phyloP scores from a whole-genome alignment of 768 basidiomycete genomes.

The Mycena crocata region DNA sequence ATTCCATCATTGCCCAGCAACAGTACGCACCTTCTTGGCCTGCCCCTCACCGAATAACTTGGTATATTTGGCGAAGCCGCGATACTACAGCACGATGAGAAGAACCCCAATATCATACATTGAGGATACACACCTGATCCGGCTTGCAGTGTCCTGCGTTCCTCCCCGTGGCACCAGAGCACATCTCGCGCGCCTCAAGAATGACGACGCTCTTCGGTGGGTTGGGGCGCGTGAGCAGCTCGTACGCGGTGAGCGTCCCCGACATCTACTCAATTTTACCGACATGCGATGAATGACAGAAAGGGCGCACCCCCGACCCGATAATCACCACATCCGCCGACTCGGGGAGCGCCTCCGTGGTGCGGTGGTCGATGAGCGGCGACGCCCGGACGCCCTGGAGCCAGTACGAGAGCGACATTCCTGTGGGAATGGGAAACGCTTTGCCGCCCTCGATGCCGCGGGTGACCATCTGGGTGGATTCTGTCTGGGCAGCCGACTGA shows the following conservation, averaged over 20 bases:
- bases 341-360: slow-evolving; percentile 30
- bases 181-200: slow-evolving; percentile 72
- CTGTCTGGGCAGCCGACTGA: not conserved
- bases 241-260: slow-evolving; percentile 36
- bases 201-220: slow-evolving; percentile 56
- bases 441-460: slow-evolving; percentile 24
- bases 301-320: slow-evolving; percentile 64
- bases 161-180: slow-evolving; percentile 66
- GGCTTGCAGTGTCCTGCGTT: slow-evolving; percentile 67
- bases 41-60: slow-evolving; percentile 47
- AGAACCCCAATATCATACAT: not conserved
- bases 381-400: slow-evolving; percentile 36
- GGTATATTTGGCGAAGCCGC: slow-evolving; percentile 56
- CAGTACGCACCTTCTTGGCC: slow-evolving; percentile 21
- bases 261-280: slow-evolving; percentile 30
- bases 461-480: not conserved
- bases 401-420: slow-evolving; percentile 36
- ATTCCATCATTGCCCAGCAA: not conserved
- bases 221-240: slow-evolving; percentile 29
- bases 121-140: slow-evolving; percentile 39
- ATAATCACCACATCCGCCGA: slow-evolving; percentile 54
- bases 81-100: slow-evolving; percentile 36
- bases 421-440: slow-evolving; percentile 27
- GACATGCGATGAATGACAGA: not conserved
- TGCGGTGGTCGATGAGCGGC: slow-evolving; percentile 35